Evolutionary conservation across 768 basidiomycete species (phyloP).

Genomic region (Gymnopilus dilepis): DNA sequence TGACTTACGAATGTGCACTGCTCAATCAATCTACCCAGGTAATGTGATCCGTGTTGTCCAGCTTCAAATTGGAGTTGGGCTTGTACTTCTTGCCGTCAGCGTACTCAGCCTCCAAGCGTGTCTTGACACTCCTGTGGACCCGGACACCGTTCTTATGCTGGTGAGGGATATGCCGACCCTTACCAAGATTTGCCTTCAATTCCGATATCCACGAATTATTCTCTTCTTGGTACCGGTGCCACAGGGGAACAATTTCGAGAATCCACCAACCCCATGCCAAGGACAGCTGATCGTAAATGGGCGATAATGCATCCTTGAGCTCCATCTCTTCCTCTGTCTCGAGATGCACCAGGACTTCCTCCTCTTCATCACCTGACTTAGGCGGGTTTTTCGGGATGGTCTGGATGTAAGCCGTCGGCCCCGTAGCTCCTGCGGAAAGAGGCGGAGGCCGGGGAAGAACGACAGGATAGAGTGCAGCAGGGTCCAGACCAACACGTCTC

Average conservation of each 20-base stretch:
- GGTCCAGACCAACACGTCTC: conserved; percentile 43
- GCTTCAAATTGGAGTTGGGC: conserved; percentile 42
- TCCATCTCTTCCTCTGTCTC: conserved; percentile 57
- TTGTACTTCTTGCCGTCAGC: conserved; percentile 39
- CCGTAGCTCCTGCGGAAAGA: conserved; percentile 23
- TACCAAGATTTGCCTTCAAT: conserved; percentile 39
- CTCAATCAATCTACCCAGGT: conserved; percentile 43
- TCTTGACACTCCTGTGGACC: conserved; percentile 56
- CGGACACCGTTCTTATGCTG: conserved; percentile 43
- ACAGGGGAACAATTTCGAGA: conserved; percentile 34
- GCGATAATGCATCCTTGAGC: conserved; percentile 49
- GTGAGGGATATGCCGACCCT: conserved; percentile 46
- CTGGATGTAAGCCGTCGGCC: conserved; percentile 25
- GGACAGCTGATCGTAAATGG: conserved; percentile 55
- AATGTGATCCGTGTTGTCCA: conserved; percentile 22
- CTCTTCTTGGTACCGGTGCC: conserved; percentile 40
- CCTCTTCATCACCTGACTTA: conserved; percentile 8
- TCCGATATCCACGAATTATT: conserved; percentile 30
- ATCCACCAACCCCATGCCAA: conserved; percentile 50
- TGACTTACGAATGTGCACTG: neutral
- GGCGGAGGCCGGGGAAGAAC: conserved; percentile 48
- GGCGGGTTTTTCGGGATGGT: conserved; percentile 35
- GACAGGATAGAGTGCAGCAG: conserved; percentile 39
- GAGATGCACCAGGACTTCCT: conserved; percentile 14
- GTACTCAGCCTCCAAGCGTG: conserved; percentile 56